Percentiles rank a stretch among this genome's conserved stretches.
Conservation (phyloP, 2,329 filamentous ascomycete species). For the Diatrype stigma region DNA sequence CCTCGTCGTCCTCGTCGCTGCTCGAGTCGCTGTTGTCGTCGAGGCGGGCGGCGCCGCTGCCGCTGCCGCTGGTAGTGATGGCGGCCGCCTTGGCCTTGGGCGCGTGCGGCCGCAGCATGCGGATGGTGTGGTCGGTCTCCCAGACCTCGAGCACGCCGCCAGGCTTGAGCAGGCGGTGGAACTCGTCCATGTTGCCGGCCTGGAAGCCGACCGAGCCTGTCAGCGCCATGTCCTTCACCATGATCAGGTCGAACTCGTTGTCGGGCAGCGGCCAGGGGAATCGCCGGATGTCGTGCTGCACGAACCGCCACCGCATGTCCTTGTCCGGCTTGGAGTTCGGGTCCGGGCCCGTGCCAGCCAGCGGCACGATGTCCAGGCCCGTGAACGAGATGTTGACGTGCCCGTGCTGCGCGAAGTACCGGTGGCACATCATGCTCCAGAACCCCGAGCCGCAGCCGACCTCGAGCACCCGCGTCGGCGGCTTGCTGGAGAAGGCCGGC, state of each 20-base stretch:
- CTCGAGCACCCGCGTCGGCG: constrained; percentile 76
- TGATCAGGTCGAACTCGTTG: constrained; percentile 80
- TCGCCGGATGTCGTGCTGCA: constrained; percentile 79
- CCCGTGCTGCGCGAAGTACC: constrained; percentile 68
- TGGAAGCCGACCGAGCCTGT: constrained; percentile 57
- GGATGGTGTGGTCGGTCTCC: constrained; percentile 82
- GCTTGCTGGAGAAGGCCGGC: constrained; percentile 58
- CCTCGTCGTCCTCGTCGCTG: constrained; percentile 47
- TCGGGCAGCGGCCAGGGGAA: constrained; percentile 73
- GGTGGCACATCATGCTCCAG: constrained; percentile 86
- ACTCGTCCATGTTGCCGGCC: constrained; percentile 61
- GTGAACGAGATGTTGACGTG: constrained; percentile 70
- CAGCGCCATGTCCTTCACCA: constrained; percentile 79
- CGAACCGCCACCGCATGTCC: constrained; percentile 82
- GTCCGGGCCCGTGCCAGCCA: constrained; percentile 47
- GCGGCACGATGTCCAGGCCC: constrained; percentile 74
- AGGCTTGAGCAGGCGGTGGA: constrained; percentile 68
- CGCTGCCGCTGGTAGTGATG: too few relatives aligned
- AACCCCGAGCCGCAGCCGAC: constrained; percentile 83
- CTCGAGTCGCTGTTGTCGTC: constrained; percentile 27
- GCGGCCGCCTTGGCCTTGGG: constrained; percentile 37
- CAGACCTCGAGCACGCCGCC: constrained; percentile 82
- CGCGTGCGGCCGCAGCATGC: constrained; percentile 77
- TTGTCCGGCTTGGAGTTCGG: constrained; percentile 51
- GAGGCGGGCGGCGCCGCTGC: constrained; percentile 15